Base-by-base conservation (phyloP, 1,284 basidiomycete genomes). In the Chondrostereum purpureum region DNA sequence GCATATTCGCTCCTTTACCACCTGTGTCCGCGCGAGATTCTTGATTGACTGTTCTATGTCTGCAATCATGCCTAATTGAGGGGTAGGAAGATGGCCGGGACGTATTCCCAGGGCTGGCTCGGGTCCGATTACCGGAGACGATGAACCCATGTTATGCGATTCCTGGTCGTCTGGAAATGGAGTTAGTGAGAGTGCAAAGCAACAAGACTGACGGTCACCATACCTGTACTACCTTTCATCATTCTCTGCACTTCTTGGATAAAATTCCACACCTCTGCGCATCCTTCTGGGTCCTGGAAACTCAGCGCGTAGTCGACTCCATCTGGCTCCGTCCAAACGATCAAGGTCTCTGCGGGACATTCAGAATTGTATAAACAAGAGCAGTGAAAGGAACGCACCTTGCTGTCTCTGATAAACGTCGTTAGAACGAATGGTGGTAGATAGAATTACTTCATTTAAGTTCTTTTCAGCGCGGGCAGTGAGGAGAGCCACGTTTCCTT, bases 261-360 rank as follows among this genome's bases (percentile, higher is more conserved):
- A 64, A 99, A 99, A 57, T 88, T 88, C 95, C 95, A 99, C 40
- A 99, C 90, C 68, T 98, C 95, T 39, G 85, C 77, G 58, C 95
- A 99, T 23, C 95, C 96, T 51, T 95, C 90, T 0, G 91, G 80
- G 58, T 98, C 95, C 61, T 98, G 95, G 58, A 99, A 99, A 54
- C 92, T 96, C 42, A 99, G 73, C 2, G 96, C 96, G 64, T 96
- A 94, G 65, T 99, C 95, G 18, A 87, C 82, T 18, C 92, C 91
- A 53, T 92, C 86, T 0, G 89, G 90, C 62, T 98, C 95, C 1
- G 95, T 99, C 95, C 95, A 99, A 11, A 99, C 95, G 52, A 99
- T 97, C 38, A 99, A 77, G 1, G 96, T 99, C 54, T 98, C 95
- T 92, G 62, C 44, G 39, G 42, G 17, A 49, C 41, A 45, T 47